Base-by-base conservation (phyloP, 2,329 filamentous ascomycete species). In the Colletotrichum musae region DNA sequence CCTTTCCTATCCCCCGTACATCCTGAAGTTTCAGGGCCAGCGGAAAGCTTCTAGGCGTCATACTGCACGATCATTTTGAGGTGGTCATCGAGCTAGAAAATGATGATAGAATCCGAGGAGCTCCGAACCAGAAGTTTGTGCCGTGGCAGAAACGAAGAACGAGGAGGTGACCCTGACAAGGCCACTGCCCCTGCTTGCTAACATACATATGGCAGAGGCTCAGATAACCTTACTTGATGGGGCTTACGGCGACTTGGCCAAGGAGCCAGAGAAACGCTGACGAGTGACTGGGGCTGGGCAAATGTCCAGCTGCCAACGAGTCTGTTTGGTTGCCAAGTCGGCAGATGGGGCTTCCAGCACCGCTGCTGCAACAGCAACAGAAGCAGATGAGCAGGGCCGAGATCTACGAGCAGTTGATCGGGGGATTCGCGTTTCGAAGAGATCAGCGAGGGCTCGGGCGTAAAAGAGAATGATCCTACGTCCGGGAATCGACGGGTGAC, bases 211-310 rank as follows among this genome's bases (percentile, higher is more conserved):
- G n/a, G 51, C 21, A 24, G 43, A 54, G 13, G 45, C 45, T 51
- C 32, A 58, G 47, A 52, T 57, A 70, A 68, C 67, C 67, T 70
- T 70, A 70, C 63, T 68, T 68, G 43, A 58, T 52, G 67, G 67
- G 50, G 53, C 36, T 16, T 52, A 16, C 16, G 43, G 32, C 36
- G n/a, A 12, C 43, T 61, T n/a, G 18, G 61, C 39, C 39, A 39
- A 58, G 21, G 32, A 39, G 15, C 24, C 18, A 21, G 47, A 24
- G 13, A n/a, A n/a, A n/a, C 26, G 16, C 13, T 43, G 47, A 51
- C 32, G 9, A n/a, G 18, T 16, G 36, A 18, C 26, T 41, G 47
- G 36, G 58, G 28, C 41, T 4, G 58, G 28, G 32, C 28, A 39
- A 28, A 18, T 43, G 21, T 24, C 21, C 18, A 15, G 28, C 24